Conservation (phyloP, 345 rosid species). For the Nephelium lappaceum region DNA sequence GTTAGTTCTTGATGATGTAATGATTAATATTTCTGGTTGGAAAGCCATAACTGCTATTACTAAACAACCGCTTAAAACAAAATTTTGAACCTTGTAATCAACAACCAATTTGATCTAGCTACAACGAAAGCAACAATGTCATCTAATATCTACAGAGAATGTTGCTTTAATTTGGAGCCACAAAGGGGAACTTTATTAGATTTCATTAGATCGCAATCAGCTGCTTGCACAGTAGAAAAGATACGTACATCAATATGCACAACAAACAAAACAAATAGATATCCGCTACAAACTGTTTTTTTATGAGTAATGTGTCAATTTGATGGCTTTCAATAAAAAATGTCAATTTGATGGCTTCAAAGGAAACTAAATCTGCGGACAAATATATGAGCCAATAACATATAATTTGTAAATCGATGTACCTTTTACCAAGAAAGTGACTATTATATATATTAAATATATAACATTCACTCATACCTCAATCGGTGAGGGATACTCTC, state of each 20-base stretch:
- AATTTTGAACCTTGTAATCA: not conserved
- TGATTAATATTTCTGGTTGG: too few relatives aligned
- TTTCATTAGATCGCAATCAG: conserved; percentile 24
- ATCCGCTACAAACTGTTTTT: conserved; percentile 10
- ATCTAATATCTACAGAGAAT: conserved; percentile 16
- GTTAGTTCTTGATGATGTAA: too few relatives aligned
- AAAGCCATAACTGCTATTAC: too few relatives aligned
- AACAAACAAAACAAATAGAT: conserved; percentile 1
- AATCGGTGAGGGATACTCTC: too few relatives aligned
- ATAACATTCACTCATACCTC: too few relatives aligned
- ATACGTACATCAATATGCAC: conserved; percentile 3
- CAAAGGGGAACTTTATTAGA: conserved; percentile 11
- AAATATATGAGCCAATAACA: too few relatives aligned
- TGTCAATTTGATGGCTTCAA: not conserved
- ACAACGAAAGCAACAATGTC: conserved; percentile 3
- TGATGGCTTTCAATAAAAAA: too few relatives aligned
- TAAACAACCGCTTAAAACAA: too few relatives aligned
- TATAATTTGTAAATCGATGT: too few relatives aligned
- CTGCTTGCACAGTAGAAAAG: conserved; percentile 1
- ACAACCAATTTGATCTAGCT: conserved; percentile 10
- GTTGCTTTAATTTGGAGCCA: conserved; percentile 8
- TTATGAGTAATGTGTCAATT: not conserved
- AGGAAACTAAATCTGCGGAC: not conserved
- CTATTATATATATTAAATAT: too few relatives aligned
- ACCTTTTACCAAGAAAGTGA: too few relatives aligned